phyloP scores from a whole-genome alignment of 192 early-diverging fungal species.

The Backusella sp. region DNA sequence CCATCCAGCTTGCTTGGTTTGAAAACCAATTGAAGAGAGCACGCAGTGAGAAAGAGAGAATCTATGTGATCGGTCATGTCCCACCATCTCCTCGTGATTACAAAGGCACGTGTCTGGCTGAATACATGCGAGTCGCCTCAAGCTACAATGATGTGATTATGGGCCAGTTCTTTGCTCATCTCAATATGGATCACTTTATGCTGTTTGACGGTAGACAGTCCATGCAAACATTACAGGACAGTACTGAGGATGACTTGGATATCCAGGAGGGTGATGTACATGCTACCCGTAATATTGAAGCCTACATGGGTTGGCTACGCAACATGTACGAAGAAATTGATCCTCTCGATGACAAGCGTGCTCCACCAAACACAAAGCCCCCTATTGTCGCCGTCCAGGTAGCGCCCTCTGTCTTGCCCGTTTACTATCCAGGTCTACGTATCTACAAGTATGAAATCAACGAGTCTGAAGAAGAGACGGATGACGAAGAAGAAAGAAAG shows the following conservation, averaged over 20 bases:
- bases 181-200: slow-evolving; percentile 33
- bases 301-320: slow-evolving; percentile 20
- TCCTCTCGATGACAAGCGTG: slow-evolving; percentile 10
- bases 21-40: slow-evolving; percentile 19
- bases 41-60: slow-evolving; percentile 11
- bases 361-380: background rate
- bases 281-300: slow-evolving; percentile 13
- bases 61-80: slow-evolving; percentile 36
- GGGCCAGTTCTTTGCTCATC: slow-evolving; percentile 22
- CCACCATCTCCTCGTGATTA: slow-evolving; percentile 30
- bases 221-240: background rate
- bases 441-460: slow-evolving; percentile 30
- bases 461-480: background rate
- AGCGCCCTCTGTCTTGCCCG: slow-evolving; percentile 36
- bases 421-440: slow-evolving; percentile 33
- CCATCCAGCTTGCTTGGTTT: slow-evolving; percentile 30
- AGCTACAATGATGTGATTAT: slow-evolving; percentile 18
- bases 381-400: slow-evolving; percentile 26
- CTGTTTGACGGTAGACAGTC: slow-evolving; percentile 13
- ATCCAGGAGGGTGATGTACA: background rate
- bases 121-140: slow-evolving; percentile 17
- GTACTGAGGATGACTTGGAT: background rate
- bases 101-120: slow-evolving; percentile 13
- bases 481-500: background rate
- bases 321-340: slow-evolving; percentile 18